Evolutionary conservation across 768 basidiomycete genomes (phyloP), one percentile per base, ranked within the genome.

Genomic region (Tricholoma flavovirens): DNA sequence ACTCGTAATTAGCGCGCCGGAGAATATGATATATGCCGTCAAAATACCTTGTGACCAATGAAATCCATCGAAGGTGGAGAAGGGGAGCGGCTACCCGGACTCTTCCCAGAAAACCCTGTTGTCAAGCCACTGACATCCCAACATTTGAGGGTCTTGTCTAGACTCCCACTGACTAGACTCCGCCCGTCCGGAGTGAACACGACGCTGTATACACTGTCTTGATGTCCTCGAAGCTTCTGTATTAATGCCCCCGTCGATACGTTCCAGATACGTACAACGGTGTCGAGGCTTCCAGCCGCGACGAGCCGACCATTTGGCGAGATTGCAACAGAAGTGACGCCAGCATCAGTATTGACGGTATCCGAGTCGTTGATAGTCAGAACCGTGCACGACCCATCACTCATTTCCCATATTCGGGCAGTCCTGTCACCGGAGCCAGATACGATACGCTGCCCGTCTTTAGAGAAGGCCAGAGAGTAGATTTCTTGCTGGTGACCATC

Each of bases 171-270:
- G 8, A 98, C 91, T 58, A 99, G 77, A 5, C 86, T 88, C 65
- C 85, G 84, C 17, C 93, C 93, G 64, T 96, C 94, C 0, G 92
- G 93, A 1, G 91, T 92, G 72, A 98, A 99, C 24, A 90, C 91
- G 2, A 94, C 81, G 46, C 87, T 87, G 69, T 93, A 94, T 32
- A 95, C 93, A 51, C 86, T 88, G 64, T 94, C 90, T 51, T 77
- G 77, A 67, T 95, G 93, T 0, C 91, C 92, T 45, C 80, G 72
- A 51, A 95, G 71, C 29, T 84, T 73, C 66, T 90, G 90, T 0
- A 93, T 72, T 21, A 93, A 73, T 29, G 68, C 61, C 12, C 85
- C 88, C 0, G 79, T 84, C 11, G 69, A 60, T 26, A 88, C 83
- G 57, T 93, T 87, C 88, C 90, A 92, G n/a, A 93, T 85, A 43